Evolutionary conservation across 208 protist genomes (phyloP).

Genomic region (Leishmania arabica): DNA sequence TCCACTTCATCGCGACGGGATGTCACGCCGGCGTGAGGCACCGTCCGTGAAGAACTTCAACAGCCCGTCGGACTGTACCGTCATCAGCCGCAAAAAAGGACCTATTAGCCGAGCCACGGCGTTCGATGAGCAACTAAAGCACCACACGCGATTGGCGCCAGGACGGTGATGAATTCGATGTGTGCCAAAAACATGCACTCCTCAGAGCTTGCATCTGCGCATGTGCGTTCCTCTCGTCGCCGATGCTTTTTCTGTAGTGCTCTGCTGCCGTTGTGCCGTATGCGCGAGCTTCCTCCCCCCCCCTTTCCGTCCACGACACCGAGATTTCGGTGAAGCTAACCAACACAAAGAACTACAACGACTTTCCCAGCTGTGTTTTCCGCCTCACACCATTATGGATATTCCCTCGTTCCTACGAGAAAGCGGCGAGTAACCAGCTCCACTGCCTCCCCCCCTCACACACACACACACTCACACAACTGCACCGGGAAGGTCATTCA

Average conservation of each 20-base stretch:
- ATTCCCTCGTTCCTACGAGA: not conserved
- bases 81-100: slow-evolving; percentile 85
- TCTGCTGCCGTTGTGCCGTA: not conserved
- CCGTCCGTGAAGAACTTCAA: not conserved
- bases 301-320: not conserved
- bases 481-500: not conserved
- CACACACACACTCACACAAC: not conserved
- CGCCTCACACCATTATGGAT: not conserved
- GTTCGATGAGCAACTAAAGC: slow-evolving; percentile 52
- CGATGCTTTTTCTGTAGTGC: not conserved
- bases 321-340: not conserved
- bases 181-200: not conserved
- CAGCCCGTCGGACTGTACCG: slow-evolving; percentile 24
- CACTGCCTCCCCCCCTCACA: not conserved
- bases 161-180: slow-evolving; percentile 32
- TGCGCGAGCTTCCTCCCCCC: not conserved
- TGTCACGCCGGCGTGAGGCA: not conserved
- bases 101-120: slow-evolving; percentile 72
- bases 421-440: not conserved
- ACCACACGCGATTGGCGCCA: slow-evolving; percentile 51
- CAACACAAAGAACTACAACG: not conserved
- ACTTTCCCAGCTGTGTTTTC: not conserved
- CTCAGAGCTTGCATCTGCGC: not conserved
- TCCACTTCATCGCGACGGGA: slow-evolving; percentile 8
- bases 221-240: not conserved